Evolutionary conservation across 495 filamentous ascomycete species (phyloP).

Genomic region (Annulohypoxylon bovei): DNA sequence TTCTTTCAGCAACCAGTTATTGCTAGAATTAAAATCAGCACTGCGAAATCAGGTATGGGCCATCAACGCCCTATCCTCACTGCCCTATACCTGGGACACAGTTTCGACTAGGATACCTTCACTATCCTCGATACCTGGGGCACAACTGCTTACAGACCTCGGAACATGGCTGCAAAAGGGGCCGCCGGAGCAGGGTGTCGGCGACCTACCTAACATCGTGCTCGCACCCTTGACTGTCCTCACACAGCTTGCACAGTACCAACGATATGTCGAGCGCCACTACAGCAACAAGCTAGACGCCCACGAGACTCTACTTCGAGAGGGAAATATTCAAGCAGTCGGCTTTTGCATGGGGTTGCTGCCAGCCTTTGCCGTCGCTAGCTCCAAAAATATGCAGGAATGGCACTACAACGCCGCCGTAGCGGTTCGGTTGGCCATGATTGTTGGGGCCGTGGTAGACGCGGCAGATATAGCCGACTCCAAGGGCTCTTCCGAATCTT

Average conservation of each 20-base stretch:
- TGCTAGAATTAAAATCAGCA: neutral
- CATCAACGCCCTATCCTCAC: too few species aligned
- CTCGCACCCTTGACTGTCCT: neutral
- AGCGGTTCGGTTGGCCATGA: conserved; percentile 56
- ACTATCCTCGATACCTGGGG: neutral
- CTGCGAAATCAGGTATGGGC: neutral
- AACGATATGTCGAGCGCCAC: neutral
- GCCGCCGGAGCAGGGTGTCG: neutral
- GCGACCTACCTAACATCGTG: neutral
- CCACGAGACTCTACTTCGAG: neutral
- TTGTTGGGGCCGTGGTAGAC: conserved; percentile 35
- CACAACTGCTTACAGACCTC: neutral
- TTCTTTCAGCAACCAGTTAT: neutral
- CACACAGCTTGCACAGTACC: neutral
- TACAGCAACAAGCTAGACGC: neutral
- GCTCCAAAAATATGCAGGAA: conserved; percentile 28
- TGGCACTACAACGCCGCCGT: conserved; percentile 48
- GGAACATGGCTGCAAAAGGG: neutral
- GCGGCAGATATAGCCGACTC: neutral
- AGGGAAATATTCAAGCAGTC: conserved; percentile 39
- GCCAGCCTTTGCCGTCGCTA: conserved; percentile 49
- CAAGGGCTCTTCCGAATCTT: neutral
- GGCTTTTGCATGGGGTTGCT: conserved; percentile 59
- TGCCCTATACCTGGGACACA: neutral
- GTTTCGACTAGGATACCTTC: neutral